Evolutionary conservation across 139 green algal genomes (phyloP), one percentile per base, ranked within the genome.

Genomic region (Chlorokybus atmophyticus): DNA sequence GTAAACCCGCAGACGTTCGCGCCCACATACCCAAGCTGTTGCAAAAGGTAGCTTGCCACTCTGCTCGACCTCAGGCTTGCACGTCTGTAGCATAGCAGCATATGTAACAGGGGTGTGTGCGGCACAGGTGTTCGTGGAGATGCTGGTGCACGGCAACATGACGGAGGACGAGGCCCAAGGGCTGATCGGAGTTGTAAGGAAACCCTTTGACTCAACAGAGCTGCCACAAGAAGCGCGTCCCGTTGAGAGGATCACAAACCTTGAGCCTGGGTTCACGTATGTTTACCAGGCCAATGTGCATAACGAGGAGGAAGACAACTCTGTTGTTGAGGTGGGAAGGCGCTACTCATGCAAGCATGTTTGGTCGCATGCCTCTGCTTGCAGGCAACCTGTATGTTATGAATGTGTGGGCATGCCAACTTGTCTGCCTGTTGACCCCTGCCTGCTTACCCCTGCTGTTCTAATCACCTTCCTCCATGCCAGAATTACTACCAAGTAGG

Each of bases 281-380:
- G n/a, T 68, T n/a, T 23, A 40, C 39, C 10, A 54, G 8, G 49
- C 10, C 10, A 8, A 10, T 1, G 75, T 75, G 1, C 77, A 82
- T 50, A 95, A 95, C 62, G 21, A 66, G 1, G 73, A 85, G 47
- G 87, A 95, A 60, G 70, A 86, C 35, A 93, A 93, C 67, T 75
- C 57, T 17, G 75, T 79, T 29, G 59, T 82, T n/a, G 86, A 95
- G 75, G 60, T 76, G 10, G 93, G 91, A 75, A 74, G 38, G 38
- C 14, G 38, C 14, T 17, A 44, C 14, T 44, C 38, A 23, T 44
- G 38, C n/a, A n/a, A n/a, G n/a, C n/a, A n/a, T n/a, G n/a, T n/a
- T n/a, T n/a, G n/a, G n/a, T n/a, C n/a, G n/a, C n/a, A n/a, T n/a
- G n/a, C n/a, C n/a, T n/a, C n/a, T n/a, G n/a, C n/a, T n/a, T n/a